phyloP scores from a whole-genome alignment of 306 rosid genomes.

The Chamaecrista fasciculata region DNA sequence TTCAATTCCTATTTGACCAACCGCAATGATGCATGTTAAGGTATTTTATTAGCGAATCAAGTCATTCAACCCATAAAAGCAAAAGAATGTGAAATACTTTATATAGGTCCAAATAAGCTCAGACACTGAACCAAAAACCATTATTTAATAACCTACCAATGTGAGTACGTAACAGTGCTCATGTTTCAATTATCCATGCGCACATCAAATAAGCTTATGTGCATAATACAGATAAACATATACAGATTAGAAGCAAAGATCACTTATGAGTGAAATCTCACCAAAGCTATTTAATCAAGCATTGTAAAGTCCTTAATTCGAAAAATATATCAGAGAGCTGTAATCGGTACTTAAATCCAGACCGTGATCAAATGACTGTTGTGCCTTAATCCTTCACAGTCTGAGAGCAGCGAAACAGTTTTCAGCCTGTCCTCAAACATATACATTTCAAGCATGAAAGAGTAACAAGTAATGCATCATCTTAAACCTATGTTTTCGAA shows the following conservation, averaged over 20 bases:
- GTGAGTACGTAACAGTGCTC: neutral
- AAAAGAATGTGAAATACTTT: constrained; percentile 11
- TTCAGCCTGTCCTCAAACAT: constrained; percentile 3
- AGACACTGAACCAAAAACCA: neutral
- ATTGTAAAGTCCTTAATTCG: neutral
- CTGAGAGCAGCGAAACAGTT: constrained; percentile 2
- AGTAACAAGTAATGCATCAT: neutral
- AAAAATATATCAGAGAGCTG: neutral
- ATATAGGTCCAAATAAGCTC: neutral
- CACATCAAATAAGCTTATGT: neutral
- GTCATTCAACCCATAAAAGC: constrained; percentile 23
- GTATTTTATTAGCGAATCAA: neutral
- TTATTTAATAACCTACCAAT: constrained; percentile 16
- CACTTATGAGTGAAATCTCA: constrained; percentile 13
- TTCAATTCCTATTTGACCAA: neutral
- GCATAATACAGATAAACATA: neutral
- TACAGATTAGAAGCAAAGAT: neutral
- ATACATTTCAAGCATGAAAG: neutral
- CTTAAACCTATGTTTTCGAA: neutral
- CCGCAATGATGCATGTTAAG: neutral
- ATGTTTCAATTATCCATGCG: constrained; percentile 1
- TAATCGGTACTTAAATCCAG: constrained; percentile 22
- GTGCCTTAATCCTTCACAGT: neutral
- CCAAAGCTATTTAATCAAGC: constrained; percentile 4
- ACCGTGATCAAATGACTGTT: constrained; percentile 2